phyloP scores from a whole-genome alignment of 2,329 filamentous ascomycete species.

The Cordyceps fumosorosea region DNA sequence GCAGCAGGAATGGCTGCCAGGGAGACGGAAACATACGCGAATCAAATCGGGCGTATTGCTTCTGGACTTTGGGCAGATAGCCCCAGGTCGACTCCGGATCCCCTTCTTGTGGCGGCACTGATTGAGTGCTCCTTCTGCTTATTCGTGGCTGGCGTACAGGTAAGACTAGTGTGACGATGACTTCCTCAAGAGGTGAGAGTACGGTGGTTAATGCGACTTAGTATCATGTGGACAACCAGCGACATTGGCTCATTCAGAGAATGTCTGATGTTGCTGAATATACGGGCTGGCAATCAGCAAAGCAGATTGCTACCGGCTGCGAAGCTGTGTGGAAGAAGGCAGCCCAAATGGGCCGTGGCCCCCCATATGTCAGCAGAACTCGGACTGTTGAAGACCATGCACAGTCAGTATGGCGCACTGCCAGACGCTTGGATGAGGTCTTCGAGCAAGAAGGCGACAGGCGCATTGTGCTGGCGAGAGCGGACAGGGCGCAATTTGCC shows the following conservation, averaged over 20 bases:
- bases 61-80: conserved; percentile 59
- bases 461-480: conserved; percentile 52
- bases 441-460: conserved; percentile 38
- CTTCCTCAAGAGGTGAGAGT: background rate
- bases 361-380: conserved; percentile 37
- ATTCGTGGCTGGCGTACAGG: conserved; percentile 79
- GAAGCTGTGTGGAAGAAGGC: conserved; percentile 78
- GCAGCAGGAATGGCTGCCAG: conserved; percentile 72
- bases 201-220: conserved; percentile 30
- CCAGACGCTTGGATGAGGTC: conserved; percentile 44
- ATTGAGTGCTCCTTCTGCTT: conserved; percentile 77
- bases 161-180: conserved; percentile 23
- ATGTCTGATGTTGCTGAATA: conserved; percentile 69
- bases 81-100: conserved; percentile 46
- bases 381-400: conserved; percentile 19
- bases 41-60: conserved; percentile 71
- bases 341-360: conserved; percentile 65
- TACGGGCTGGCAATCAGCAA: conserved; percentile 82
- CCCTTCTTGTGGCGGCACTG: conserved; percentile 70
- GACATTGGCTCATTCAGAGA: conserved; percentile 69
- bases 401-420: conserved; percentile 40
- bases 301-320: conserved; percentile 75
- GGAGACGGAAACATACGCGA: conserved; percentile 64
- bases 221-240: conserved; percentile 64
- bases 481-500: conserved; percentile 64